Base-by-base conservation (phyloP, 345 rosid genomes). In the Gossypioides kirkii region DNA sequence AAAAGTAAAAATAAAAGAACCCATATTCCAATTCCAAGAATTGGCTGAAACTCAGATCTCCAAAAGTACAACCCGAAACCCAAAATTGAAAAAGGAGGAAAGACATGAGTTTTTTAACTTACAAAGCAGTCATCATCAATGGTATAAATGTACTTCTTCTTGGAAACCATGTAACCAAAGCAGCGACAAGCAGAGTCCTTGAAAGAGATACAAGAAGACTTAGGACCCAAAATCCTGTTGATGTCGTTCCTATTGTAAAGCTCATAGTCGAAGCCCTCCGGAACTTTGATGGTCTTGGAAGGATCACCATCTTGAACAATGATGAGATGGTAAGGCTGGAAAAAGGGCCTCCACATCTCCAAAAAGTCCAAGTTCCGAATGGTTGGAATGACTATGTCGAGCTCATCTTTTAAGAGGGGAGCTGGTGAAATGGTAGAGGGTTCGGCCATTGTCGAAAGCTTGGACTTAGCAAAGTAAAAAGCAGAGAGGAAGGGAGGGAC, bases 81-180 rank as follows among this genome's bases (percentile, higher is more conserved):
- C 43, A 41, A 43, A 23, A 28, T 46, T 47, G 13, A 20, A 60
- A 10, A 55, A 63, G 2, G 54, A 8, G 66, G 3, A 28, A 61
- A 52, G 25, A 18, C 11, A 43, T n/a, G 13, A 64, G 23, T 13
- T 4, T 49, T 59, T 53, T 14, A 4, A 81, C 95, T 88, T 81
- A 92, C 97, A 80, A 90, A 92, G 86, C 97, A 92, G 78, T 92
- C 97, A 76, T 92, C 97, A 64, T 92, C 97, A 73, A 92, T 92
- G 75, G 97, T 91, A 80, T 76, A 91, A 80, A 91, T 76, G 73
- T 91, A 91, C 85, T 91, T 91, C 87, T 89, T 91, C 79, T 91
- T 88, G 59, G 97, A 91, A 20, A 89, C 87, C 91, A 91, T 80
- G 82, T 70, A 91, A 13, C 97, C 97, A 18, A 92, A 92, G 80